Evolutionary conservation across 495 filamentous ascomycete genomes (phyloP).

Genomic region (Penicillium turbatum): DNA sequence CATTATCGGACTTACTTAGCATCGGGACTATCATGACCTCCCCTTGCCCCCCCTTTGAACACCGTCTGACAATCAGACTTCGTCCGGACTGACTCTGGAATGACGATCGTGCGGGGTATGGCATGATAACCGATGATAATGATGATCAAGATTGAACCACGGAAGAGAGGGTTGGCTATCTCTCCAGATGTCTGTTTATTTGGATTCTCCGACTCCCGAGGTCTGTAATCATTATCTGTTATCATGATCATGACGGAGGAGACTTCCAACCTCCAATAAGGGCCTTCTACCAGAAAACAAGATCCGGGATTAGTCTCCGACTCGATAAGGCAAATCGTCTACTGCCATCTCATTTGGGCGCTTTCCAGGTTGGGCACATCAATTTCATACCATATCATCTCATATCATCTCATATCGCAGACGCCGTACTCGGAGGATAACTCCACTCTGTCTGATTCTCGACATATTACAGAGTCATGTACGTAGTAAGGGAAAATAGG

Average conservation of each 20-base stretch:
- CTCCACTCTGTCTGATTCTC: background rate
- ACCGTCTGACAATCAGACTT: background rate
- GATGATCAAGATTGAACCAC: background rate
- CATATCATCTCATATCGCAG: background rate
- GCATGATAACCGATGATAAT: background rate
- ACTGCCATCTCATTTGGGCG: too few species aligned
- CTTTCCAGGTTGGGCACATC: too few species aligned
- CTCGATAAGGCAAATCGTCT: slow-evolving; percentile 4
- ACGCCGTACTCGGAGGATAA: background rate
- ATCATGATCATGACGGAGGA: slow-evolving; percentile 2
- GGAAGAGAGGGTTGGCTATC: background rate
- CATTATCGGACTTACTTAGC: slow-evolving; percentile 8
- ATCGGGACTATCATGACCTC: background rate
- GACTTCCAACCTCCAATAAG: background rate
- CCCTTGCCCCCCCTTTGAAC: background rate
- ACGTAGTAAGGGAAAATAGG: background rate
- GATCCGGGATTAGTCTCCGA: background rate
- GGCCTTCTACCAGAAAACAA: too few species aligned
- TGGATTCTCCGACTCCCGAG: too few species aligned
- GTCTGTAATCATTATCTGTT: background rate
- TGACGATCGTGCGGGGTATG: slow-evolving; percentile 27
- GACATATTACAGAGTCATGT: background rate
- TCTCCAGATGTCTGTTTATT: background rate
- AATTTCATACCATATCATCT: background rate
- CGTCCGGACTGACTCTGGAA: slow-evolving; percentile 8